These are phyloP conservation scores for Gossypium davidsonii DNA, from an alignment of 441 rosid species.

Conservation along the genomic window DNA sequence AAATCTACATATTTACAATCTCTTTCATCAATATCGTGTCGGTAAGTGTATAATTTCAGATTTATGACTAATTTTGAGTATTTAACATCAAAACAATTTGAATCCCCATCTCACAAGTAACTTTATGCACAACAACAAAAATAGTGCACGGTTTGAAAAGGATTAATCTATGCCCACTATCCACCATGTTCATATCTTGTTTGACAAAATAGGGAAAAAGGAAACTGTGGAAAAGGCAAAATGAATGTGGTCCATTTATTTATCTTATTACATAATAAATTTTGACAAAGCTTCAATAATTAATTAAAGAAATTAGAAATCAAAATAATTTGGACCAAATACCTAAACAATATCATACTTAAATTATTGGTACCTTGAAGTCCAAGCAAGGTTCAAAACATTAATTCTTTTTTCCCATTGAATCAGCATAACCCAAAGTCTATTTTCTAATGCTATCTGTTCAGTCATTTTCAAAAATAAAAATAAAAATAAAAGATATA, in stretches of 20 bases:
- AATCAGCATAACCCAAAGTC: too few relatives aligned
- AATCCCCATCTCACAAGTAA: not conserved
- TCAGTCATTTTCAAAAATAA: not conserved
- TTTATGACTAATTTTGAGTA: not conserved
- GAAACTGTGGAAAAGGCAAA: not conserved
- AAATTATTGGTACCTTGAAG: too few relatives aligned
- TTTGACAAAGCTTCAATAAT: not conserved
- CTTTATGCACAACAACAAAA: not conserved
- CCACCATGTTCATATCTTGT: not conserved
- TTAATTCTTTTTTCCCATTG: not conserved
- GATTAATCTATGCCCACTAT: not conserved
- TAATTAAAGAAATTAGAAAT: not conserved
- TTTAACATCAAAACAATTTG: not conserved
- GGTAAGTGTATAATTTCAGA: not conserved
- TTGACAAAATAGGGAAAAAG: not conserved
- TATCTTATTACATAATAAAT: not conserved
- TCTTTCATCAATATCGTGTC: too few relatives aligned
- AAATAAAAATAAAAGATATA: not conserved
- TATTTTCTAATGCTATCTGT: not conserved
- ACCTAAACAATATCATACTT: not conserved
- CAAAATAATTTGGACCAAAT: not conserved
- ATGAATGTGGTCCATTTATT: not conserved
- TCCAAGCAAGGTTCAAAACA: too few relatives aligned
- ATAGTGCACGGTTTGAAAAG: not conserved
- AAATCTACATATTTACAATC: too few relatives aligned